Evolutionary conservation across 148 eudicot species (phyloP), one percentile per base, ranked within the genome.

Genomic region (Camellia sinensis): DNA sequence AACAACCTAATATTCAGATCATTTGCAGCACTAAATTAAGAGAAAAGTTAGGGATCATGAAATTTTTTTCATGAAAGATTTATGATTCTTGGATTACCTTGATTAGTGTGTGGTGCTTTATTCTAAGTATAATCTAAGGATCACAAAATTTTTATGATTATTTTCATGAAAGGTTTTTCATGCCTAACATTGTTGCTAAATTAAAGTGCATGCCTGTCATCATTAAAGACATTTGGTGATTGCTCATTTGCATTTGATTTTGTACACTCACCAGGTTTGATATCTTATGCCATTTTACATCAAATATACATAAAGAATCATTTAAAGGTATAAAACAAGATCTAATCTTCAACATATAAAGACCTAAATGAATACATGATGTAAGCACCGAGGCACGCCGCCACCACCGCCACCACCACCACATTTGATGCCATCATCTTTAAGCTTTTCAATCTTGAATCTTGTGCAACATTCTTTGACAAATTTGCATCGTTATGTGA

Each of bases 341-440:
- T 59, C 46, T 13, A 54, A 79, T 37, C 45, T 60, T 79, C 76
- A 71, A 46, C 44, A 67, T 71, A 57, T 14, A 71, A 63, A 78
- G 73, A 78, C 53, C 80, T 50, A 21, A 78, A 84, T 8, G 43
- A 75, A 78, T 79, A 86, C 64, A 84, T 81, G 9, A 82, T 83
- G 74, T 76, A 84, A 80, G 85, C 88, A 63, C 84, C 87, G 9
- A 91, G 53, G 7, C 87, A 87, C 2, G 80, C 88, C 45, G 78
- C 75, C 3, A 79, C 78, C 73, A 73, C 81, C 44, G 82, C 84
- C 76, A 82, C 87, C 66, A 80, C 74, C n/a, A 87, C 87, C 44
- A 83, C 67, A 65, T 64, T 73, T 66, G 83, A 60, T 15, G 78
- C 78, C 21, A 74, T 63, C 65, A 74, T 80, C 71, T 66, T 78